A percentile compares a stretch with the other conserved stretches of the same genome.
Conservation (phyloP, 2,329 filamentous ascomycete species). For the Trichoderma gracile region DNA sequence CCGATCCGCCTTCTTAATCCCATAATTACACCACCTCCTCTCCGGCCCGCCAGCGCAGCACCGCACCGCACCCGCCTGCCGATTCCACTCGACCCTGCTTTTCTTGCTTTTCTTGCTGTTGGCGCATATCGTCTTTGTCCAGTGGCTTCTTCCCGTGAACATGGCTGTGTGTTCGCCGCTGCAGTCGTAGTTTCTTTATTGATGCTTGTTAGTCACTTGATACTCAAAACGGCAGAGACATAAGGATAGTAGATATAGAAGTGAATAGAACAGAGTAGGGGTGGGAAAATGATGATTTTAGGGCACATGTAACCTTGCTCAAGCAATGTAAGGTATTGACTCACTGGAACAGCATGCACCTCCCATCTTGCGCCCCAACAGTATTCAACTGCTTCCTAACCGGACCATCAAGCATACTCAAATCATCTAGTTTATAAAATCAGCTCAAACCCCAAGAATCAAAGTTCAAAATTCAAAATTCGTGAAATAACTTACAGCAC, state of each 20-base stretch:
- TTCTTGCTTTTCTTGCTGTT: not conserved
- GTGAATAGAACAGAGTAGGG: not conserved
- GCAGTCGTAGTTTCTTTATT: not conserved
- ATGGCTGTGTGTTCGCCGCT: conserved; percentile 2
- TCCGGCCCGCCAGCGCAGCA: conserved; percentile 12
- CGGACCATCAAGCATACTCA: not conserved
- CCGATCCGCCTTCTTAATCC: not conserved
- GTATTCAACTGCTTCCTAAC: not conserved
- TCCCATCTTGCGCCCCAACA: conserved; percentile 4
- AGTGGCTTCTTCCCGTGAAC: conserved; percentile 13
- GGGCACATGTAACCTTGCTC: too few species aligned
- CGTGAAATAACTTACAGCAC: conserved; percentile 4
- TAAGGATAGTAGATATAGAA: too few species aligned
- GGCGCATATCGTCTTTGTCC: not conserved
- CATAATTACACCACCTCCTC: conserved; percentile 2
- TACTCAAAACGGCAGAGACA: too few species aligned
- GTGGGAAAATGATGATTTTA: not conserved
- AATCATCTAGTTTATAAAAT: too few species aligned
- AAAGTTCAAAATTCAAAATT: too few species aligned
- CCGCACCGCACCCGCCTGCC: not conserved
- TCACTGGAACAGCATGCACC: conserved; percentile 18
- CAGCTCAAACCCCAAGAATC: too few species aligned
- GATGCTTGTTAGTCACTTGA: not conserved
- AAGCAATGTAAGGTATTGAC: too few species aligned
- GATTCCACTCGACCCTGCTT: not conserved